Percentiles rank a stretch among this genome's conserved stretches.
Evolutionary conservation across 176 grass and related monocot species (phyloP).

Genomic region (Thalia dealbata): DNA sequence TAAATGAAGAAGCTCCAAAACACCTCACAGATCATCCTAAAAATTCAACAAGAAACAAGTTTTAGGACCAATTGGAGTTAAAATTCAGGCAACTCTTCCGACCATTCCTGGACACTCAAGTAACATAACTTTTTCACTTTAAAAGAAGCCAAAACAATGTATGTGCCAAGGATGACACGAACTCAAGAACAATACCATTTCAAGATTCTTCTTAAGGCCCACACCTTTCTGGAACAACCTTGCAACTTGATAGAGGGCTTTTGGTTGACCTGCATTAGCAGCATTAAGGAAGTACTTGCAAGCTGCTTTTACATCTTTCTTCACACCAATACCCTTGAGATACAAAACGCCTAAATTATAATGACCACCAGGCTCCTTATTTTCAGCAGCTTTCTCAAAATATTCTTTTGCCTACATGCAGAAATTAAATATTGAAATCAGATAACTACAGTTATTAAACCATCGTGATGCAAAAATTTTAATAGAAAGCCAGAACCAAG

Average conservation of each 20-base stretch:
- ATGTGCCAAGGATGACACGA: background rate
- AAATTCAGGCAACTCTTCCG: too few species aligned
- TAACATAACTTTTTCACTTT: background rate
- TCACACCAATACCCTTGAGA: conserved; percentile 95
- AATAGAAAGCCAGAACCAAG: background rate
- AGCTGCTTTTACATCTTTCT: conserved; percentile 58
- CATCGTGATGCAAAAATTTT: background rate
- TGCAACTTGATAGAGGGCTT: conserved; percentile 95
- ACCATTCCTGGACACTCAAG: too few species aligned
- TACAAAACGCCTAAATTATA: conserved; percentile 95
- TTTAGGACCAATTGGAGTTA: too few species aligned
- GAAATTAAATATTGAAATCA: conserved; percentile 12
- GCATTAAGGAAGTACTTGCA: conserved; percentile 60
- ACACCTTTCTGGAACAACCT: conserved; percentile 93
- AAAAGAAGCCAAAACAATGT: background rate
- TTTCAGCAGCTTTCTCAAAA: conserved; percentile 72
- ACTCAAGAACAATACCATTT: conserved; percentile 47
- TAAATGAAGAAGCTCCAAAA: too few species aligned
- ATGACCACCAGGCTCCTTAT: conserved; percentile 80
- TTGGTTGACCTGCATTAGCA: conserved; percentile 85
- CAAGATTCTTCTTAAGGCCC: conserved; percentile 88
- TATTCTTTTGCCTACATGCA: conserved; percentile 71
- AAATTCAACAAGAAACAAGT: too few species aligned
- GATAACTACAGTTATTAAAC: background rate
- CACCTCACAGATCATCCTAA: too few species aligned